Conservation (phyloP, 139 green algal species). For the Coelastrella sp. region DNA sequence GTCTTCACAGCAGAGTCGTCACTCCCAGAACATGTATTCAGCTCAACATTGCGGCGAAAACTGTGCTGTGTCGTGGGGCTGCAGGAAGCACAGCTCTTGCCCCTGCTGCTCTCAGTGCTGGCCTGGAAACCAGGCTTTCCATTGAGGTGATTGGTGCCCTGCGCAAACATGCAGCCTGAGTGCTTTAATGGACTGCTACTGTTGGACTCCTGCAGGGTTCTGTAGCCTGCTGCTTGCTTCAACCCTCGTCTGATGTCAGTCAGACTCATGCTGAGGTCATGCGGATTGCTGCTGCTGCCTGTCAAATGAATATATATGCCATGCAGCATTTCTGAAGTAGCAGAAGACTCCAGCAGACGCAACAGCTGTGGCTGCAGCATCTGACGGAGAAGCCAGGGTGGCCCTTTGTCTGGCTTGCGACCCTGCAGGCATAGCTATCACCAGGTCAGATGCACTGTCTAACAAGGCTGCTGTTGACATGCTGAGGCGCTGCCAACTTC, state of each 20-base stretch:
- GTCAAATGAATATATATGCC: constrained; percentile 41
- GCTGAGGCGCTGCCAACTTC: too few relatives aligned
- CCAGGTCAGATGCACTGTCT: too few relatives aligned
- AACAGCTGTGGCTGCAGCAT: constrained; percentile 41
- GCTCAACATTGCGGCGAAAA: too few relatives aligned
- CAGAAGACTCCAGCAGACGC: background rate
- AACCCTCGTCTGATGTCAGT: constrained; percentile 31
- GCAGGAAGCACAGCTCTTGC: background rate
- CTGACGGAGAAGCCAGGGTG: constrained; percentile 48
- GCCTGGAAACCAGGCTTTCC: background rate
- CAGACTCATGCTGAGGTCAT: constrained; percentile 38
- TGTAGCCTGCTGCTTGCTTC: constrained; percentile 36
- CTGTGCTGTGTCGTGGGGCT: too few relatives aligned
- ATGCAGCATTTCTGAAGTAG: constrained; percentile 45
- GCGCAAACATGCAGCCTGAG: too few relatives aligned
- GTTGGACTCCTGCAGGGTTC: background rate
- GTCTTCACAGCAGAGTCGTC: too few relatives aligned
- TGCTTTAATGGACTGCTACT: too few relatives aligned
- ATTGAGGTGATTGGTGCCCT: background rate
- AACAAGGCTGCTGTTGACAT: too few relatives aligned
- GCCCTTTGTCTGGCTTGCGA: constrained; percentile 39
- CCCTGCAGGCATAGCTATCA: too few relatives aligned
- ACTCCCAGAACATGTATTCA: too few relatives aligned
- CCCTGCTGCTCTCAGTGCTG: constrained; percentile 33
- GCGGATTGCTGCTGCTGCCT: constrained; percentile 16